phyloP scores from a whole-genome alignment of 768 basidiomycete genomes.

The Xerocomus brunneocitrinus region DNA sequence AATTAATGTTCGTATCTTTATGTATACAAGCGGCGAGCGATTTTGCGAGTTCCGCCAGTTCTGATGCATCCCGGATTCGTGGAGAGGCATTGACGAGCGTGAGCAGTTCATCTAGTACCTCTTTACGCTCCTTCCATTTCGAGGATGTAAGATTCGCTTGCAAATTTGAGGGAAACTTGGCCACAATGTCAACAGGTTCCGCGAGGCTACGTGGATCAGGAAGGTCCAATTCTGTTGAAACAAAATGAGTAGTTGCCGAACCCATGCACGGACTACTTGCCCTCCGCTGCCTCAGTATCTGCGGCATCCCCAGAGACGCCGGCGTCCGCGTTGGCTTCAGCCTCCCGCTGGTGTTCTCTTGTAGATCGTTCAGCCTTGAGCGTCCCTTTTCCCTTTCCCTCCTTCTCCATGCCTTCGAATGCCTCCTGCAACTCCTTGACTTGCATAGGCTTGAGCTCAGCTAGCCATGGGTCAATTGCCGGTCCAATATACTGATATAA shows the following conservation, averaged over 20 bases:
- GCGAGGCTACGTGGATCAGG: conserved; percentile 77
- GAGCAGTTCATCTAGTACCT: conserved; percentile 79
- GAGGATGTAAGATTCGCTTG: conserved; percentile 75
- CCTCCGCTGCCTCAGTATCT: conserved; percentile 50
- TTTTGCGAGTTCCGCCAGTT: conserved; percentile 70
- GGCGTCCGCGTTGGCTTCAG: conserved; percentile 40
- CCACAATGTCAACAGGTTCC: conserved; percentile 74
- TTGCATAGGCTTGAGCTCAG: conserved; percentile 94
- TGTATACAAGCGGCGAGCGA: conserved; percentile 78
- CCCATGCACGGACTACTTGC: conserved; percentile 30
- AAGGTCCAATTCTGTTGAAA: conserved; percentile 42
- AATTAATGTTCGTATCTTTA: conserved; percentile 91
- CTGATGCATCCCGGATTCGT: conserved; percentile 74
- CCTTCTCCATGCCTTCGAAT: conserved; percentile 78
- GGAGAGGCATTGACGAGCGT: conserved; percentile 64
- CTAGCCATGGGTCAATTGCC: conserved; percentile 77
- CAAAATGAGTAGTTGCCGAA: conserved; percentile 7
- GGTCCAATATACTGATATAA: conserved; percentile 86
- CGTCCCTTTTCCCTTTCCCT: conserved; percentile 80
- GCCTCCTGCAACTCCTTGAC: conserved; percentile 92
- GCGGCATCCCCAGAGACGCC: conserved; percentile 33
- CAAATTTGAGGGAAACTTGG: conserved; percentile 72
- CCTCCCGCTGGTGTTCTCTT: conserved; percentile 69
- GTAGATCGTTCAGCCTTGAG: conserved; percentile 80
- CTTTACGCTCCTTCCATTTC: conserved; percentile 98